Evolutionary conservation across 2,329 filamentous ascomycete species (phyloP), one percentile per base, ranked within the genome.

Genomic region (Cephalotrichum gorgonifer): DNA sequence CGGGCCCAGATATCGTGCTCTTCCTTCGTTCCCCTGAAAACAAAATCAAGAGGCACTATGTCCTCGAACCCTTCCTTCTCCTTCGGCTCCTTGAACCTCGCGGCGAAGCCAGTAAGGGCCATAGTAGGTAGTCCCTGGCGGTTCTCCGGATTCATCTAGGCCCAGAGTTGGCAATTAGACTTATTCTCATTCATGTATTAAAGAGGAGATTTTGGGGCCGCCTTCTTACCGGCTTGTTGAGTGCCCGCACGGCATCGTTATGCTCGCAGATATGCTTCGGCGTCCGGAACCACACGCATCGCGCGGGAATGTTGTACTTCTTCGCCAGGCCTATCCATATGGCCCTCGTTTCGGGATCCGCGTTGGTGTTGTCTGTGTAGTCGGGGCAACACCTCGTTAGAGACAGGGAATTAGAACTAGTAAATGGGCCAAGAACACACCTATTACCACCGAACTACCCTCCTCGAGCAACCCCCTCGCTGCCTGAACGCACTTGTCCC

Each of bases 351-450:
- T 87, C 84, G 11, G 73, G 63, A 66, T 95, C 86, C 27, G 90
- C 80, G 62, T 98, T 98, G n/a, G 93, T 97, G 64, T 95, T 97
- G 65, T 98, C 93, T 93, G 45, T 50, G 41, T 31, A 20, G 25
- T 49, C 43, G 49, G 48, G 41, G 45, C 48, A 9, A 33, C 4
- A 11, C 6, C 7, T 14, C 4, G 47, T 48, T 23, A 26, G 43
- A 6, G 26, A 28, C 9, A 7, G 15, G 25, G 23, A 41, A 20
- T 27, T 38, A n/a, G 22, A 17, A 15, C 9, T 38, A 38, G 27
- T 39, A 8, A 5, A 20, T 4, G 12, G 30, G n/a, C 15, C 6
- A 9, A 14, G 4, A 52, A 71, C 81, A 56, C 74, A 93, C 88
- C 88, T 51, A 97, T 76, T 25, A 76, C 88, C 4, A 95, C 80